Percentiles rank a stretch among this genome's conserved stretches.
These are phyloP conservation scores for Mikania micrantha DNA, from an alignment of 129 eudicot species.

Conservation along the genomic window DNA sequence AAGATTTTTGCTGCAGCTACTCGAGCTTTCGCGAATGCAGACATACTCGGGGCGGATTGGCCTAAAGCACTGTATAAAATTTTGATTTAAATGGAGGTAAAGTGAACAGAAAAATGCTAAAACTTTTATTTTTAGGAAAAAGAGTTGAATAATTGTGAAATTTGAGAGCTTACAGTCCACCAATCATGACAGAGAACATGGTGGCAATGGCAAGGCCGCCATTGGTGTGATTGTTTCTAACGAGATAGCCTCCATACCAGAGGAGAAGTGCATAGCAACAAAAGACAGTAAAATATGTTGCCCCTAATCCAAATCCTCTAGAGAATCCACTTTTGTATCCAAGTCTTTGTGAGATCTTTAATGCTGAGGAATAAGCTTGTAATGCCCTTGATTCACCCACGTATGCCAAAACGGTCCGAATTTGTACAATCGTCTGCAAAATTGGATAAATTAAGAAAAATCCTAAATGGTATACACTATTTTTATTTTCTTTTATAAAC, in stretches of 20 bases:
- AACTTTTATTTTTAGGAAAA: neutral
- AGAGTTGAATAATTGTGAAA: neutral
- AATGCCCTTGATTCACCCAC: constrained; percentile 89
- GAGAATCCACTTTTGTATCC: constrained; percentile 89
- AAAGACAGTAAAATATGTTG: constrained; percentile 83
- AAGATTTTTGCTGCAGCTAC: constrained; percentile 91
- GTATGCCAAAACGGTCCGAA: constrained; percentile 73
- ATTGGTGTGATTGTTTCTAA: constrained; percentile 79
- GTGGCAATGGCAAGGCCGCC: constrained; percentile 97
- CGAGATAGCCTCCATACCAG: constrained; percentile 94
- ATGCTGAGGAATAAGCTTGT: constrained; percentile 67
- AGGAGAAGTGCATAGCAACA: constrained; percentile 87
- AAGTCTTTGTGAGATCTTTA: constrained; percentile 61
- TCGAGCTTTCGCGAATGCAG: constrained; percentile 93
- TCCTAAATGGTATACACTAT: constrained; percentile 10
- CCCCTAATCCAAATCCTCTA: constrained; percentile 87
- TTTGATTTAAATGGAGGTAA: neutral
- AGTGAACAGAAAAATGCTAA: neutral
- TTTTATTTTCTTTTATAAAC: neutral
- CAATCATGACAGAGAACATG: constrained; percentile 93
- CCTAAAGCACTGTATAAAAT: constrained; percentile 54
- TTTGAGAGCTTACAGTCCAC: constrained; percentile 70
- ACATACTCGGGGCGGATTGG: constrained; percentile 89
- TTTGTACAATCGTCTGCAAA: constrained; percentile 83
- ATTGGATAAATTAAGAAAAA: constrained; percentile 16